Evolutionary conservation across 805 yeast species (phyloP), one percentile per base, ranked within the genome.

Genomic region (Peterozyma xylosa): DNA sequence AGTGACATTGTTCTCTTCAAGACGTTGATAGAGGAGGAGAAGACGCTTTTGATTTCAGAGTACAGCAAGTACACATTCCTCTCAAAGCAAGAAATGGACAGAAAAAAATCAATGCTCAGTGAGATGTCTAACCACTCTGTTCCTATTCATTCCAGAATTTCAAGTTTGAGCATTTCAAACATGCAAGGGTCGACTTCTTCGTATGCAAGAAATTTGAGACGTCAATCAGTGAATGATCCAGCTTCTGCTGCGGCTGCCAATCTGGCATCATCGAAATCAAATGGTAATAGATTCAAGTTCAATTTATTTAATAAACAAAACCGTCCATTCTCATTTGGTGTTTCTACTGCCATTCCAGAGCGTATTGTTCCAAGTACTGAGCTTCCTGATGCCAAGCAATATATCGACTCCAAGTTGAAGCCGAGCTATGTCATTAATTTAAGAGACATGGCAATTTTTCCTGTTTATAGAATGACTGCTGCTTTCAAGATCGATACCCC

Each of bases 311-410:
- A 55, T 54, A 80, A 74, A 48, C 60, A 66, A 13, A 66, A 78
- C 1, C 70, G 86, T 43, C 82, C 86, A 27, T 83, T 83, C 50
- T 72, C 84, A 1, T 66, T 78, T 38, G 73, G 70, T 50, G 74
- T 62, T 52, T 53, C 62, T 41, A 57, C 71, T 38, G 56, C 57
- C 35, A 43, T 11, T 46, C 53, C 70, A 6, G 85, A 79, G 30
- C 62, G 68, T 51, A 60, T 71, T 32, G 74, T 73, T 21, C 63
- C 60, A n/a, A 71, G 76, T 1, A 55, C 57, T 37, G 85, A 81
- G 37, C 64, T 89, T 38, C 95, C 95, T 0, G 73, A 68, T 41
- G 64, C 78, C 2, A 66, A 63, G 2, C 42, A 58, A 3, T 54
- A 58, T 30, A 54, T 62, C 5, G 79, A 74, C 18, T 48, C 64